phyloP scores from a whole-genome alignment of 345 rosid species.

The Salix udensis region DNA sequence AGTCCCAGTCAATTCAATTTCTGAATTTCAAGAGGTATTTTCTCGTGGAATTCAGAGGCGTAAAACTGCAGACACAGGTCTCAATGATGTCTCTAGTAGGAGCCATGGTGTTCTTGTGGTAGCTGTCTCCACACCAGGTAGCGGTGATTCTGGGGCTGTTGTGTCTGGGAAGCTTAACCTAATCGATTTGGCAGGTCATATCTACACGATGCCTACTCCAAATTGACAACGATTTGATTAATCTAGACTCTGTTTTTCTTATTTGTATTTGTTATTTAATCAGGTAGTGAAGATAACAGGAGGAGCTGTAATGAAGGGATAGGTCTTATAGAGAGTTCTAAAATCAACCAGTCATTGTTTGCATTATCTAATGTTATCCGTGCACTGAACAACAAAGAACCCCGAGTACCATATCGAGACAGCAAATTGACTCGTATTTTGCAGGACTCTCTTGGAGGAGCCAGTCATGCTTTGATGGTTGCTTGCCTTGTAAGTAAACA shows the following conservation, averaged over 20 bases:
- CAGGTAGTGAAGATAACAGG: constrained; percentile 91
- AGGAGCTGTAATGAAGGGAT: constrained; percentile 84
- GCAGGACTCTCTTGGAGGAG: constrained; percentile 96
- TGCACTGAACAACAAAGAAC: constrained; percentile 71
- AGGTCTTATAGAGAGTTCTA: constrained; percentile 80
- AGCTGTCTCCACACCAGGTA: constrained; percentile 41
- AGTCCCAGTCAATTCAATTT: constrained; percentile 53
- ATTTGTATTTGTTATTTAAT: background rate
- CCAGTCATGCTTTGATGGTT: constrained; percentile 76
- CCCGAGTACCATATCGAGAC: constrained; percentile 80
- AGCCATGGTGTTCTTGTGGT: constrained; percentile 92
- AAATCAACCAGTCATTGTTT: constrained; percentile 84
- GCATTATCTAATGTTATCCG: constrained; percentile 83
- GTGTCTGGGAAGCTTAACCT: constrained; percentile 76
- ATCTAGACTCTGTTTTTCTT: background rate
- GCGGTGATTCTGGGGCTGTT: constrained; percentile 31
- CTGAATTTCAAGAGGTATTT: constrained; percentile 51
- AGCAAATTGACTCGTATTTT: constrained; percentile 88
- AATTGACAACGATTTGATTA: background rate
- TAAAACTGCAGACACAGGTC: constrained; percentile 76
- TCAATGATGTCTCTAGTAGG: constrained; percentile 86
- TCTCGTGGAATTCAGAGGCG: constrained; percentile 60
- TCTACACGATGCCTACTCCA: background rate
- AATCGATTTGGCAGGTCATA: constrained; percentile 83
- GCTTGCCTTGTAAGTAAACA: constrained; percentile 69